phyloP scores from a whole-genome alignment of 1,284 basidiomycete genomes.

The Porodaedalea pini region DNA sequence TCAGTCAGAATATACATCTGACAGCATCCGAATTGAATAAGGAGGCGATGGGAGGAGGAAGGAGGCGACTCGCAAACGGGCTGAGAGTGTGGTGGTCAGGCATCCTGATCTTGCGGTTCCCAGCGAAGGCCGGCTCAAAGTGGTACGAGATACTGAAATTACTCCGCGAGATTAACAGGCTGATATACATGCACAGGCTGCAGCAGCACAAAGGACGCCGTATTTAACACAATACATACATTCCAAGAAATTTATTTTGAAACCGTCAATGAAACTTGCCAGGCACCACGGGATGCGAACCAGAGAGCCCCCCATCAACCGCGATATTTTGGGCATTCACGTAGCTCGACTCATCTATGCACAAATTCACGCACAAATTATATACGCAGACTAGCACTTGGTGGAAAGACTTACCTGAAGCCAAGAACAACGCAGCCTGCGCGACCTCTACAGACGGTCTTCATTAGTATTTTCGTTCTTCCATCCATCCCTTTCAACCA shows the following conservation, averaged over 20 bases:
- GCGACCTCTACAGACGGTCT: slow-evolving; percentile 61
- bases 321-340: slow-evolving; percentile 88
- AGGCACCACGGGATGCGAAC: slow-evolving; percentile 70
- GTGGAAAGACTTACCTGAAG: slow-evolving; percentile 58
- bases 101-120: too few relatives aligned
- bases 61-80: too few relatives aligned
- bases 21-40: too few relatives aligned
- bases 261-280: slow-evolving; percentile 46
- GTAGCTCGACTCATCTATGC: slow-evolving; percentile 82
- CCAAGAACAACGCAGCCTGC: slow-evolving; percentile 80
- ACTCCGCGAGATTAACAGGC: too few relatives aligned
- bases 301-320: slow-evolving; percentile 82
- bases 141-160: too few relatives aligned
- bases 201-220: not conserved
- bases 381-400: slow-evolving; percentile 9
- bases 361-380: slow-evolving; percentile 7
- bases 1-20: too few relatives aligned
- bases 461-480: not conserved
- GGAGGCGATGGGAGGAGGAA: too few relatives aligned
- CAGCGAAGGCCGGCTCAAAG: too few relatives aligned
- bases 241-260: too few relatives aligned
- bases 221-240: not conserved
- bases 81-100: too few relatives aligned
- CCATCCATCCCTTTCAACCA: not conserved
- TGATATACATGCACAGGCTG: not conserved